phyloP scores from a whole-genome alignment of 2,329 filamentous ascomycete species.

The Stenocarpella maydis region DNA sequence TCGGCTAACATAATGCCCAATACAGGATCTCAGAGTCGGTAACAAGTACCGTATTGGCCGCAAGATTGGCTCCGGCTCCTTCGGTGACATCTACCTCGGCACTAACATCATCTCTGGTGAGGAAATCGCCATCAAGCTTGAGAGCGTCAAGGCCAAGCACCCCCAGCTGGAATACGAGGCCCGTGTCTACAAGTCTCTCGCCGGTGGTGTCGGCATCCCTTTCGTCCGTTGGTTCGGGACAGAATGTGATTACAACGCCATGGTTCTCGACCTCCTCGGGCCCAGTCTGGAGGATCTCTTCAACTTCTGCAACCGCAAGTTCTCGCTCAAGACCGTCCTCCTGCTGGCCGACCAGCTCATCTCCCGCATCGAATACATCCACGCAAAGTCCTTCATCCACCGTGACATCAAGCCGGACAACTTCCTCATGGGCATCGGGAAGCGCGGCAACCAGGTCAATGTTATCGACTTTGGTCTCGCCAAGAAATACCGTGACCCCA shows the following conservation, averaged over 20 bases:
- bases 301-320: slow-evolving; percentile 99
- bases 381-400: slow-evolving; percentile 99
- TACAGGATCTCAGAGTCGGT: slow-evolving; percentile 94
- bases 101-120: slow-evolving; percentile 99
- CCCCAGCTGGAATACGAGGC: slow-evolving; percentile 99
- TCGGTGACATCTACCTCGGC: slow-evolving; percentile 98
- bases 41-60: slow-evolving; percentile 99
- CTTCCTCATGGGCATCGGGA: slow-evolving; percentile 99
- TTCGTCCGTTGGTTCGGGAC: slow-evolving; percentile 99
- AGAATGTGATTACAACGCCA: slow-evolving; percentile 99
- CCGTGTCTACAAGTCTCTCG: slow-evolving; percentile 88
- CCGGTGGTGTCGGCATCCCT: slow-evolving; percentile 95
- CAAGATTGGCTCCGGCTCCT: slow-evolving; percentile 97
- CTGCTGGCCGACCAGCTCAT: slow-evolving; percentile 97
- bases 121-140: slow-evolving; percentile 99
- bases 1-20: slow-evolving; percentile 25
- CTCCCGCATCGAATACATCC: slow-evolving; percentile 99
- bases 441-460: slow-evolving; percentile 99
- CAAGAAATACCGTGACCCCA: slow-evolving; percentile 99
- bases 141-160: slow-evolving; percentile 99
- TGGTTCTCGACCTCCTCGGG: slow-evolving; percentile 97
- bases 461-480: slow-evolving; percentile 99
- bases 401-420: slow-evolving; percentile 99
- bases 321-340: slow-evolving; percentile 97
- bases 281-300: slow-evolving; percentile 97